Base-by-base conservation (phyloP, 306 rosid species). In the Vachellia pachyceras region DNA sequence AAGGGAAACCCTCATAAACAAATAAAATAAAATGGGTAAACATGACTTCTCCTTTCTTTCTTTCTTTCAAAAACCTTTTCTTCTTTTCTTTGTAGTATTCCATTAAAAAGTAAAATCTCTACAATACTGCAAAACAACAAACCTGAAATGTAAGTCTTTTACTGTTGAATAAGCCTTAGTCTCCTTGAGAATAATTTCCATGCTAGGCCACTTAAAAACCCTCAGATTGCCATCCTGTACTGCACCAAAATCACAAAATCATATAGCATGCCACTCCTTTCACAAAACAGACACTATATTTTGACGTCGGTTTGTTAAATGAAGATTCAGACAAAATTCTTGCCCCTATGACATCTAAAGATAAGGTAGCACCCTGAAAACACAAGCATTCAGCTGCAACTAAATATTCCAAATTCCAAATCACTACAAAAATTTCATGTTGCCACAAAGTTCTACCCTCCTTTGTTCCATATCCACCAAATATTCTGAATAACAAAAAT, bases 91-190 rank as follows among this genome's bases (percentile, higher is more conserved):
- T 20, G 63, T 20, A 29, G 63, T 60, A 18, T 79, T 46, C 15
- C 69, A 67, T 52, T 23, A 65, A 70, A 82, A 57, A 64, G 76
- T 70, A 67, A 77, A 57, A 74, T 67, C 61, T 39, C 25, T 7
- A 35, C 58, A 72, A 55, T 76, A 47, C 52, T 52, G 36, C 60
- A 60, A 65, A 49, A 71, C 33, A 80, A 69, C 88, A 75, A 74
- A 93, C 99, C 99, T 95, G 91, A 91, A 93, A 90, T 91, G 84
- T 65, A 95, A 85, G 77, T 92, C 93, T 90, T 93, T 95, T 69
- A 90, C 90, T 66, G 92, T 78, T 40, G 85, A 80, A 90, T 91
- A 94, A 75, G 93, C 91, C 49, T 75, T 81, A 79, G 88, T 73
- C 75, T 91, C 89, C 36, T 86, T 68, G 64, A 95, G 85, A 82